Evolutionary conservation across 73 alveolate species (phyloP).

Genomic region (Symbiodinium pilosum): DNA sequence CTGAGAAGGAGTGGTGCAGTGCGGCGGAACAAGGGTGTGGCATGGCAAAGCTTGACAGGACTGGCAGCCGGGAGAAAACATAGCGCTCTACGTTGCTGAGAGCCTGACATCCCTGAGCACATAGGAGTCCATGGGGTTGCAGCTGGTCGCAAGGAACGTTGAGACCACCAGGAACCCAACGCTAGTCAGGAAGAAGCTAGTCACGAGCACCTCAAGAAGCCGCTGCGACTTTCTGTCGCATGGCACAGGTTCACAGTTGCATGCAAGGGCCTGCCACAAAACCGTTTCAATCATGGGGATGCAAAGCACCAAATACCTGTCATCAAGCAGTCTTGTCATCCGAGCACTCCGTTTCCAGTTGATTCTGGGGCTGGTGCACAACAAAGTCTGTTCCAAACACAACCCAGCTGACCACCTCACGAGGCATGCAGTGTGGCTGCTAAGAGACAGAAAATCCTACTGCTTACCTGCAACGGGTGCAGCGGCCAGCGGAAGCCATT

Average conservation of each 20-base stretch:
- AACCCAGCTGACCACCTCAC: constrained; percentile 86
- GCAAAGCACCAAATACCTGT: constrained; percentile 71
- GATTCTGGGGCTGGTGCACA: not conserved
- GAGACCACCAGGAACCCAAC: constrained; percentile 68
- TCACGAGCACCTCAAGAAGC: constrained; percentile 22
- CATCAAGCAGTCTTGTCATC: not conserved
- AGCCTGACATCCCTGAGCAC: constrained; percentile 44
- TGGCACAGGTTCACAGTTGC: too few relatives aligned
- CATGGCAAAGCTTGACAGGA: too few relatives aligned
- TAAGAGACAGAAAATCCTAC: not conserved
- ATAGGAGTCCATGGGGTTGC: constrained; percentile 87
- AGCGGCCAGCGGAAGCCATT: constrained; percentile 93
- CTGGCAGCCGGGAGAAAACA: too few relatives aligned
- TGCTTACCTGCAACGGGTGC: constrained; percentile 69
- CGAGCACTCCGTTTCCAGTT: too few relatives aligned
- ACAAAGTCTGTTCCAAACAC: constrained; percentile 78
- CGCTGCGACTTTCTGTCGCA: not conserved
- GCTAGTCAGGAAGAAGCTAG: constrained; percentile 52
- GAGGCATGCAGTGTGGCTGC: not conserved
- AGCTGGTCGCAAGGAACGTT: constrained; percentile 73
- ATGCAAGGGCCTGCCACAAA: constrained; percentile 25
- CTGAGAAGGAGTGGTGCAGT: too few relatives aligned
- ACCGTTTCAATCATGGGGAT: constrained; percentile 75
- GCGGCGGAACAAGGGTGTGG: too few relatives aligned
- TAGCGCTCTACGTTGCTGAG: not conserved